Conservation (phyloP, 208 protist species). For the Trypanosoma avium region DNA sequence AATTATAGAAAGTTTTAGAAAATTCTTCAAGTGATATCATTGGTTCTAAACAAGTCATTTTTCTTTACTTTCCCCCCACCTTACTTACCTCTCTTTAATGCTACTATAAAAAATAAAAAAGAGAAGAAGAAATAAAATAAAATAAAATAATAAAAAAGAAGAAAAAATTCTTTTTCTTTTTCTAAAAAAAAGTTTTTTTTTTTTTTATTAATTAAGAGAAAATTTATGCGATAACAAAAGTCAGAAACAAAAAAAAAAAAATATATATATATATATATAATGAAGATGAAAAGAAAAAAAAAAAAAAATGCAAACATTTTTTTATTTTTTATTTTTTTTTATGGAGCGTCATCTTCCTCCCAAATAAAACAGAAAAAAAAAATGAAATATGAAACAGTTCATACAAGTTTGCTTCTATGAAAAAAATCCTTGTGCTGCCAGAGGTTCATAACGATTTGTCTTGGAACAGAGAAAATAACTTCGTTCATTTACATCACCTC, state of each 20-base stretch:
- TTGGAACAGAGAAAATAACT: constrained; percentile 53
- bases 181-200: background rate
- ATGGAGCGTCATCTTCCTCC: background rate
- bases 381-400: background rate
- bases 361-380: constrained; percentile 16
- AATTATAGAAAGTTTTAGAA: constrained; percentile 1
- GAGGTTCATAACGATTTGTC: constrained; percentile 54
- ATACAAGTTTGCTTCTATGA: constrained; percentile 15
- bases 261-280: background rate
- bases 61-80: background rate
- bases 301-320: background rate
- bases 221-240: no score
- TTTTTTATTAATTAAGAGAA: no score
- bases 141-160: background rate
- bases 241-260: background rate
- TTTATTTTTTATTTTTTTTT: background rate
- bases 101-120: background rate
- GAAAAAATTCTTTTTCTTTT: background rate
- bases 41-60: constrained; percentile 1
- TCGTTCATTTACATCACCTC: constrained; percentile 30
- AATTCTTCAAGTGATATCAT: constrained; percentile 24
- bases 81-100: background rate
- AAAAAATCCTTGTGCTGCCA: constrained; percentile 44
- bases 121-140: background rate
- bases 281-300: background rate